Evolutionary conservation across 192 early-diverging fungal species (phyloP), one percentile per base, ranked within the genome.

Genomic region (Dimargaris verticillata): DNA sequence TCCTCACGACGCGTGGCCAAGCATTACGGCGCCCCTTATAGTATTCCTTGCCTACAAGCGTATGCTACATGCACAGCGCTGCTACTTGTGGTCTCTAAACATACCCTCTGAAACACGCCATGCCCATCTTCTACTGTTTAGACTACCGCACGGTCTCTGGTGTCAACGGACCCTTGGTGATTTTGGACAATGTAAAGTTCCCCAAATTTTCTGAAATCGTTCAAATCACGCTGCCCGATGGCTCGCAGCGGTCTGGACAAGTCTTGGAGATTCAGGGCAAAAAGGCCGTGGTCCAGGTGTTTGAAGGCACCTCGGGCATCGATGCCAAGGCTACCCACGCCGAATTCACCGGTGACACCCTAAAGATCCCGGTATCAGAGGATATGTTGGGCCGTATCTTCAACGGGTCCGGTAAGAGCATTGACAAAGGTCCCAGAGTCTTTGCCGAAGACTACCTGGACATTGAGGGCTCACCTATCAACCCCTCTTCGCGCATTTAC

Each of bases 341-440:
- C 42, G 89, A 91, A 70, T 99, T 99, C 66, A 89, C 91, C 9
- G 96, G 96, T 29, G 88, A 97, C 63, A 90, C 91, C 42, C 78
- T 92, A 33, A 91, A 91, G 68, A 96, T 96, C 70, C 91, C 96
- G 6, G 96, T 99, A 28, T 95, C 91, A 22, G 94, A 99, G 70
- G 96, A 99, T 68, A 97, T 99, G 92, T 77, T 99, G 72, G 96
- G 96, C 55, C 87, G 96, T 62, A 88, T 97, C 28, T 99, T 97
- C 74, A 97, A 97, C 80, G 96, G 96, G 61, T 97, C 94, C 28
- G 96, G 96, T 68, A 99, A 99, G 78, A 78, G 88, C 20, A 99
- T 99, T 65, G 94, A 99, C 66, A 88, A 93, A 64, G 94, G 96
- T n/a, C 96, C 96, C 59, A 95, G 93, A 70, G 94, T 99, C 47